These are phyloP conservation scores for Aspergillus puulaauensis DNA, from an alignment of 2,329 filamentous ascomycete genomes.

Conservation along the genomic window DNA sequence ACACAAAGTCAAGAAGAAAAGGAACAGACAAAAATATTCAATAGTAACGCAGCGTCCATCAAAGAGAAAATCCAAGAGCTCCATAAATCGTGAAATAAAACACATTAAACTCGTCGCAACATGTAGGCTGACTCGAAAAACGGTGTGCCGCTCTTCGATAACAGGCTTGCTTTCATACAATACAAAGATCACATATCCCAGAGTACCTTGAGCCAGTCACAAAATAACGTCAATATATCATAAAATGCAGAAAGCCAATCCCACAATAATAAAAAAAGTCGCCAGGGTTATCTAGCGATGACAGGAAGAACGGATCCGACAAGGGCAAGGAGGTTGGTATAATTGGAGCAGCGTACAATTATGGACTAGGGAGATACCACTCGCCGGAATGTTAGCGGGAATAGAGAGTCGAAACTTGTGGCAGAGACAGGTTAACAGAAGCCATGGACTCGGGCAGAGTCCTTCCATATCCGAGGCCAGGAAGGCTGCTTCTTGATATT, in stretches of 20 bases:
- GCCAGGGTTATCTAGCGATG: neutral
- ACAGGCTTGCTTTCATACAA: constrained; percentile 8
- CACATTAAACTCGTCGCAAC: neutral
- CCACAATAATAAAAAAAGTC: neutral
- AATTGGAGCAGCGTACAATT: neutral
- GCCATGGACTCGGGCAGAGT: constrained; percentile 1
- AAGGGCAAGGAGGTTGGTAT: neutral
- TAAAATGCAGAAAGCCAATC: neutral
- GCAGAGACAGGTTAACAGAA: neutral
- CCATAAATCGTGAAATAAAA: constrained; percentile 1
- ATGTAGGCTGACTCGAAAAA: neutral
- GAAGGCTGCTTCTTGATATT: neutral
- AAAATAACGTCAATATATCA: neutral
- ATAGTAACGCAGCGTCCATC: neutral
- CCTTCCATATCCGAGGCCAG: constrained; percentile 3
- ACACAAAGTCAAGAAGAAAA: neutral
- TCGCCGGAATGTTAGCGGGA: neutral
- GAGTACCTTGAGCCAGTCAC: neutral
- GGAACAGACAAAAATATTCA: neutral
- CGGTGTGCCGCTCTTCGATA: neutral
- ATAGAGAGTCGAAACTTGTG: neutral
- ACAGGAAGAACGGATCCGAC: neutral
- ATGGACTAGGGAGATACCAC: neutral
- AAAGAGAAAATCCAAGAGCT: neutral
- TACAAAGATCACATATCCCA: neutral